Evolutionary conservation across 169 alveolate species (phyloP).

Genomic region (Plasmodium sp.): DNA sequence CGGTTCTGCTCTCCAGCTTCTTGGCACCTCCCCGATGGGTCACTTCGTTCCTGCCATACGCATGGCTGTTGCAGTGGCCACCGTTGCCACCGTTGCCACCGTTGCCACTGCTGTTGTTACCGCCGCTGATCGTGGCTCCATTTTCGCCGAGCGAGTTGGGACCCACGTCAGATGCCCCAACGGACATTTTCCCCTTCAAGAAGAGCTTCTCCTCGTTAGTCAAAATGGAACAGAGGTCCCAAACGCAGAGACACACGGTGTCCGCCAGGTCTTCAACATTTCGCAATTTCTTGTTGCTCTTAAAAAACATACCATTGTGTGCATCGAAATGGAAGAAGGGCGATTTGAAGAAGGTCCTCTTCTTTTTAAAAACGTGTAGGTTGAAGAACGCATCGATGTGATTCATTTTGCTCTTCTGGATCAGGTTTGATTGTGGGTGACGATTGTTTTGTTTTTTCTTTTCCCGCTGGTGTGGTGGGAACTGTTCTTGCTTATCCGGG

Average conservation of each 20-base stretch:
- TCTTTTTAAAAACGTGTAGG: constrained; percentile 44
- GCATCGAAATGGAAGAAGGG: constrained; percentile 38
- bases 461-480: background rate
- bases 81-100: background rate
- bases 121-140: background rate
- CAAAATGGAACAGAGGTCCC: constrained; percentile 59
- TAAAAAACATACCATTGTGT: constrained; percentile 19
- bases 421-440: background rate
- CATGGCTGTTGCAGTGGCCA: background rate
- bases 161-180: background rate
- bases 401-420: background rate
- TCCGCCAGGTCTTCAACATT: background rate
- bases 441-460: background rate
- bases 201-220: constrained; percentile 27
- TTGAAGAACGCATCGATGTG: constrained; percentile 22
- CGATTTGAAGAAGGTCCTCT: constrained; percentile 27
- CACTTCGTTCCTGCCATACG: background rate
- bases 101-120: background rate
- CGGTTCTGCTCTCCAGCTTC: background rate
- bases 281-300: constrained; percentile 20
- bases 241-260: constrained; percentile 32
- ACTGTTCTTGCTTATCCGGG: background rate
- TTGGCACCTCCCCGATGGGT: background rate
- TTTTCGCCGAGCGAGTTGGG: background rate
- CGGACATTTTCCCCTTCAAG: background rate